phyloP scores from a whole-genome alignment of 495 filamentous ascomycete species.

The Neurospora cerealis region DNA sequence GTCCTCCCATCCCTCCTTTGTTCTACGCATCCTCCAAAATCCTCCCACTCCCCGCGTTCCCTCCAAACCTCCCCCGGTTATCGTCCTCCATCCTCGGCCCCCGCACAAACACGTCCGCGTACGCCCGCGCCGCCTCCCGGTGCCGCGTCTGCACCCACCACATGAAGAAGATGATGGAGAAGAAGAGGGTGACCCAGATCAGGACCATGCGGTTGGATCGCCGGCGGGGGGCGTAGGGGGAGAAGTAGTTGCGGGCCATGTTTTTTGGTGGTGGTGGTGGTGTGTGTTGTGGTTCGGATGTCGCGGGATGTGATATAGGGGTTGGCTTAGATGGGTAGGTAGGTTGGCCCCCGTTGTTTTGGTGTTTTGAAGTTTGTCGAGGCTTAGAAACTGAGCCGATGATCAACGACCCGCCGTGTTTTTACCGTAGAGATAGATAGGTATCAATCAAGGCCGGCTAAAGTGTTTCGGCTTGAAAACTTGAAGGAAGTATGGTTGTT shows the following conservation, averaged over 20 bases:
- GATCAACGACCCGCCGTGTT: too few species aligned
- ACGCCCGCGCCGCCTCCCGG: slow-evolving; percentile 5
- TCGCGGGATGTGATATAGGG: background rate
- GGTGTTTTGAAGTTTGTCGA: too few species aligned
- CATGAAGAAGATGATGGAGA: slow-evolving; percentile 18
- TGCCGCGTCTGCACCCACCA: slow-evolving; percentile 21
- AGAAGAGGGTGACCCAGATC: slow-evolving; percentile 23
- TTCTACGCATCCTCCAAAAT: background rate
- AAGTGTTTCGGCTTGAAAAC: too few species aligned
- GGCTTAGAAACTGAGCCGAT: too few species aligned
- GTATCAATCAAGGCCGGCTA: too few species aligned
- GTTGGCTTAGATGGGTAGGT: too few species aligned
- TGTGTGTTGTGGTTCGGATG: background rate
- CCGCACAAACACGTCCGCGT: slow-evolving; percentile 8
- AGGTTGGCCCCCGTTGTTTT: too few species aligned
- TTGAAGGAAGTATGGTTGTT: too few species aligned
- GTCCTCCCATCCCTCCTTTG: too few species aligned
- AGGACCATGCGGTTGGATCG: slow-evolving; percentile 22
- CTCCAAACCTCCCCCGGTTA: background rate
- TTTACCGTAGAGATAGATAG: too few species aligned
- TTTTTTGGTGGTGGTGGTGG: background rate
- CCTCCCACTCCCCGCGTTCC: background rate
- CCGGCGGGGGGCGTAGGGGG: slow-evolving; percentile 23
- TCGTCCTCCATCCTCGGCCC: background rate
- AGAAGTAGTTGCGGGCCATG: slow-evolving; percentile 10